Evolutionary conservation across 495 filamentous ascomycete species (phyloP).

Genomic region (Stereocaulon alpinum): DNA sequence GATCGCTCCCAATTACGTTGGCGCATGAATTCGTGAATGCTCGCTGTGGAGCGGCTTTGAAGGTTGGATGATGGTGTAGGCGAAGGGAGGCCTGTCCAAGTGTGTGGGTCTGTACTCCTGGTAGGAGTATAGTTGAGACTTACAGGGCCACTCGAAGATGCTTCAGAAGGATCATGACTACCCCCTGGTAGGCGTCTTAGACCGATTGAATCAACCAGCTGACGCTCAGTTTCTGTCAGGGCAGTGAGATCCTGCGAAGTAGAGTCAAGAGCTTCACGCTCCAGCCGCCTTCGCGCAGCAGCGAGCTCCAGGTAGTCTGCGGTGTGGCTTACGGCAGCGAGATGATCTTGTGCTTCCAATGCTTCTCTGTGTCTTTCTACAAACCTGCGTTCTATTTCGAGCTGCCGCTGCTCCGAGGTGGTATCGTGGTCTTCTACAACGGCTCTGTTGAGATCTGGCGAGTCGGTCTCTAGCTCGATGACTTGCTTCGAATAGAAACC

Average conservation of each 20-base stretch:
- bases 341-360: conserved; percentile 18
- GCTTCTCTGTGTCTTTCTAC: conserved; percentile 31
- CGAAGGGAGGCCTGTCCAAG: conserved; percentile 9
- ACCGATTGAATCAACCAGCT: conserved; percentile 47
- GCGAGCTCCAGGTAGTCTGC: conserved; percentile 33
- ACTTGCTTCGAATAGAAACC: conserved; percentile 68
- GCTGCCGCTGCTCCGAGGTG: conserved; percentile 28
- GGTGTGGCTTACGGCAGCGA: conserved; percentile 29
- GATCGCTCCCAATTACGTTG: conserved; percentile 25
- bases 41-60: conserved; percentile 14
- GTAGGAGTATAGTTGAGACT: conserved; percentile 19
- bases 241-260: neutral
- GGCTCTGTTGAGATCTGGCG: conserved; percentile 38
- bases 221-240: conserved; percentile 29
- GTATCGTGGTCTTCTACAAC: conserved; percentile 35
- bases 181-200: conserved; percentile 9
- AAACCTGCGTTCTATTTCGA: conserved; percentile 41
- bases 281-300: conserved; percentile 27
- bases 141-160: conserved; percentile 4
- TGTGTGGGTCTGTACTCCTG: conserved; percentile 1
- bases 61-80: conserved; percentile 7
- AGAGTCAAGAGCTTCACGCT: conserved; percentile 10
- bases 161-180: conserved; percentile 4
- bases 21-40: conserved; percentile 27
- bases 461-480: conserved; percentile 49